Conservation (phyloP, 306 rosid genomes). For the Malus sylvestris region DNA sequence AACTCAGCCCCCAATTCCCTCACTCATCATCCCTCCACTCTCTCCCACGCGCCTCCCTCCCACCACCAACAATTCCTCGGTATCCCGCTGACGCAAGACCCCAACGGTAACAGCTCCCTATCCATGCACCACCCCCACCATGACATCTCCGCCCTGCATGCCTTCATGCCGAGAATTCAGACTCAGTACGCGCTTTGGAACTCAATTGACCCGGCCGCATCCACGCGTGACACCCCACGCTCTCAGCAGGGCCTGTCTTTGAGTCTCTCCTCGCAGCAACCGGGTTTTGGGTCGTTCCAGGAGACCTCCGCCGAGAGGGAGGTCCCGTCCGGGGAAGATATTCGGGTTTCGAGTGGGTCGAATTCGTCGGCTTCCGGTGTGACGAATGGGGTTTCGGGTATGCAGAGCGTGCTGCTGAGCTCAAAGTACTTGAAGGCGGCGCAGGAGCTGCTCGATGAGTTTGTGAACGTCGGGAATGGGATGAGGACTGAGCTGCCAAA, state of each 20-base stretch:
- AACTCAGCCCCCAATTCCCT: slow-evolving; percentile 33
- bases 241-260: slow-evolving; percentile 62
- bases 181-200: slow-evolving; percentile 71
- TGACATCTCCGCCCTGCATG: slow-evolving; percentile 73
- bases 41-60: slow-evolving; percentile 53
- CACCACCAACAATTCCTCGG: slow-evolving; percentile 70
- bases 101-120: slow-evolving; percentile 25
- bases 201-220: slow-evolving; percentile 37
- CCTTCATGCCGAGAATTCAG: slow-evolving; percentile 59
- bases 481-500: slow-evolving; percentile 40
- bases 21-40: slow-evolving; percentile 13
- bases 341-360: slow-evolving; percentile 53
- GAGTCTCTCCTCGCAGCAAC: slow-evolving; percentile 72
- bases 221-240: slow-evolving; percentile 75
- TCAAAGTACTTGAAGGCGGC: slow-evolving; percentile 84
- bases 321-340: slow-evolving; percentile 42
- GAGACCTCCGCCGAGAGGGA: slow-evolving; percentile 30
- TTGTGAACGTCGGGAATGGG: slow-evolving; percentile 62
- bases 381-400: slow-evolving; percentile 61
- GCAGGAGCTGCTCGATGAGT: slow-evolving; percentile 82
- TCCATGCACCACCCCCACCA: slow-evolving; percentile 34
- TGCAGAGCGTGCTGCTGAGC: slow-evolving; percentile 70
- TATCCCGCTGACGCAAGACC: slow-evolving; percentile 55
- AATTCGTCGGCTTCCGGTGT: slow-evolving; percentile 60
- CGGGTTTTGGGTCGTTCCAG: slow-evolving; percentile 47